Percentiles rank a stretch among this genome's conserved stretches.
phyloP scores from a whole-genome alignment of 352 stramenopile species.

The Pythium chondricola region DNA sequence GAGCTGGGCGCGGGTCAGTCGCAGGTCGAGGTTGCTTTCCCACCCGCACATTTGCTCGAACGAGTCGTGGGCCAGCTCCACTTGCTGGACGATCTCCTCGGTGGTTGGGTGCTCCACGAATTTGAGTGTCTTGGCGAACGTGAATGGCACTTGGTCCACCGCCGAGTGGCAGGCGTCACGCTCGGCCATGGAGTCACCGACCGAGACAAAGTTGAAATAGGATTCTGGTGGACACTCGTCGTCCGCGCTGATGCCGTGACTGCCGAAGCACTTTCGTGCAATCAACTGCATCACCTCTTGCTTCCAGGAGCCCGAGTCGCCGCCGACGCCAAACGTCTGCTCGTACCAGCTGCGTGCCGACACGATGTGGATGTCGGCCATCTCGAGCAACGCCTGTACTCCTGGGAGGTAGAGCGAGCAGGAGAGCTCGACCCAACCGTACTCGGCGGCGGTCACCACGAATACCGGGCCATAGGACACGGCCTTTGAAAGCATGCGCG shows the following conservation, averaged over 20 bases:
- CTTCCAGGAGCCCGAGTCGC: constrained; percentile 78
- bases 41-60: constrained; percentile 86
- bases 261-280: constrained; percentile 73
- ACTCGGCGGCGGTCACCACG: constrained; percentile 78
- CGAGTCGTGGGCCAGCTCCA: constrained; percentile 76
- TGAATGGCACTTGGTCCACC: constrained; percentile 49
- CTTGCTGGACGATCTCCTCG: constrained; percentile 79
- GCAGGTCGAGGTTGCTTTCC: constrained; percentile 64
- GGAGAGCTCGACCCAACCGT: constrained; percentile 81
- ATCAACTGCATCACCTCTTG: constrained; percentile 86
- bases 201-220: constrained; percentile 79
- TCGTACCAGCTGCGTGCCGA: constrained; percentile 84
- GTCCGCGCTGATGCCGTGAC: neutral
- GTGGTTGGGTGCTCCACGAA: constrained; percentile 77
- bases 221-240: constrained; percentile 12
- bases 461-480: constrained; percentile 78
- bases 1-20: constrained; percentile 71
- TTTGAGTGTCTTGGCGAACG: constrained; percentile 84
- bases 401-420: constrained; percentile 68
- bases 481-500: constrained; percentile 60
- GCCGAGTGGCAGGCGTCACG: constrained; percentile 76
- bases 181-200: constrained; percentile 85
- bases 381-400: constrained; percentile 55
- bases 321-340: constrained; percentile 70
- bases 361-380: constrained; percentile 81